Conservation (phyloP, 2,329 filamentous ascomycete genomes). For the Botryosphaeria dothidea region DNA sequence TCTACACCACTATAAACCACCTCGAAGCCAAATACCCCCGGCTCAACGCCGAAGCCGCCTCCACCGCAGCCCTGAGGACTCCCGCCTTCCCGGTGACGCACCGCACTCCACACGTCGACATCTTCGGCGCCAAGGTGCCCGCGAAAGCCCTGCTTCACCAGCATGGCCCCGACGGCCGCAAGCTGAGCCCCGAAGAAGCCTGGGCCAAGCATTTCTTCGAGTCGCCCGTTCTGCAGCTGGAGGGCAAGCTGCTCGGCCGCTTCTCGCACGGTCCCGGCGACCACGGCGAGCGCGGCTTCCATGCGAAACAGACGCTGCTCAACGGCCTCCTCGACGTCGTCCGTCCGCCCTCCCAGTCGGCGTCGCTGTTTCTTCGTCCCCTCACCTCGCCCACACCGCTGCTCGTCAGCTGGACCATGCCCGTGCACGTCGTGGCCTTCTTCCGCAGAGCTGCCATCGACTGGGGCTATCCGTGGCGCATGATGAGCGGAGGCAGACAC, state of each 20-base stretch:
- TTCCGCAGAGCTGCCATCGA: not conserved
- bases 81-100: not conserved
- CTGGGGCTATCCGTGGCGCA: constrained; percentile 17
- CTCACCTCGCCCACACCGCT: not conserved
- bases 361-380: not conserved
- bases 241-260: not conserved
- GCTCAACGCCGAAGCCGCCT: not conserved
- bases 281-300: constrained; percentile 13
- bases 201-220: constrained; percentile 10
- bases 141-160: not conserved
- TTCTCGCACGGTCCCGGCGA: not conserved
- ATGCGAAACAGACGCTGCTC: not conserved
- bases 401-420: constrained; percentile 1
- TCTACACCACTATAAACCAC: not conserved
- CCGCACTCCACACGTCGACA: constrained; percentile 11
- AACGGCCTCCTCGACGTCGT: constrained; percentile 7
- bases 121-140: constrained; percentile 1
- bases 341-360: not conserved
- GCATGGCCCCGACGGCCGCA: not conserved
- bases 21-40: constrained; percentile 10
- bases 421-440: not conserved
- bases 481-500: constrained; percentile 14
- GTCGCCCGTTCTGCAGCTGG: constrained; percentile 1
- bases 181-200: not conserved
- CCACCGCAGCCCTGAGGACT: not conserved